Evolutionary conservation across 106 monocot genomes (phyloP).

Genomic region (Dactylorhiza incarnata): DNA sequence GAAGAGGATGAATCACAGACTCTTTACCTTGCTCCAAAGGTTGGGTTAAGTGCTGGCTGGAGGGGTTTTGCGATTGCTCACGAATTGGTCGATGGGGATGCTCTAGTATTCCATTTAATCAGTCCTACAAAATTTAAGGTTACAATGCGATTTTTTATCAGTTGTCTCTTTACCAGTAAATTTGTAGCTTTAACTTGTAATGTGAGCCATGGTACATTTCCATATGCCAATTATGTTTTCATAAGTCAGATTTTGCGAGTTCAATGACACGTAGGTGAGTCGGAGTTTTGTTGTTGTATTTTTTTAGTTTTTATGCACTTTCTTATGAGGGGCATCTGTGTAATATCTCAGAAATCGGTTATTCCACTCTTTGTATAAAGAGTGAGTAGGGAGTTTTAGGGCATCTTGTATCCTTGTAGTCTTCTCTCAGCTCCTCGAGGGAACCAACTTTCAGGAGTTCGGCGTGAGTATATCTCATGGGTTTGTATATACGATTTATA

Average conservation of each 20-base stretch:
- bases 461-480: no score
- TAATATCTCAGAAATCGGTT: no score
- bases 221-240: background rate
- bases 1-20: slow-evolving; percentile 31
- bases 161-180: background rate
- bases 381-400: no score
- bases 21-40: slow-evolving; percentile 46
- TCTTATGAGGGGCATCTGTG: no score
- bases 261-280: no score
- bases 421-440: no score
- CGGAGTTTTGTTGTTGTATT: no score
- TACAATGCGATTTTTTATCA: background rate
- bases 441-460: no score
- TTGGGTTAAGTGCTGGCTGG: slow-evolving; percentile 68
- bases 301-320: background rate
- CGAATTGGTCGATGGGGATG: slow-evolving; percentile 75
- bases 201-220: background rate
- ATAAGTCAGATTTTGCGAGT: background rate
- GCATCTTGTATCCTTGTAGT: no score
- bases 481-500: no score
- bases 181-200: background rate
- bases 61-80: slow-evolving; percentile 61
- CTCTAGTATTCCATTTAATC: slow-evolving; percentile 58
- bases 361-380: no score
- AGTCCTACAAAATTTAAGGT: slow-evolving; percentile 62